A percentile compares a stretch with the other conserved stretches of the same genome.
Evolutionary conservation across 768 basidiomycete genomes (phyloP).

Genomic region (Filobasidium wieringae): DNA sequence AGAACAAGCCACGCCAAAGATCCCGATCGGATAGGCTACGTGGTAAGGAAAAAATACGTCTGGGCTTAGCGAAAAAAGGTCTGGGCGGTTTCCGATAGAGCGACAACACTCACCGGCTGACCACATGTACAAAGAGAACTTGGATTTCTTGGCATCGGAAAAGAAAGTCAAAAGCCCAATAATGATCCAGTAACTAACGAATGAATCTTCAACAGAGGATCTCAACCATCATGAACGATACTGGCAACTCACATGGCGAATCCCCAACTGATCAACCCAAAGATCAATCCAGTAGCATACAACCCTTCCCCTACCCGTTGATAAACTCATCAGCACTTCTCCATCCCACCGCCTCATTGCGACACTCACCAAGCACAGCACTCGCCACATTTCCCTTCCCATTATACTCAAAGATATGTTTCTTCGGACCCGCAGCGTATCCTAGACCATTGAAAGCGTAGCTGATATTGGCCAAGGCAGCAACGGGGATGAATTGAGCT

Average conservation of each 20-base stretch:
- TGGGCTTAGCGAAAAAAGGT: too few relatives aligned
- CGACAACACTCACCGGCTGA: background rate
- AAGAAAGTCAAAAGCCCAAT: slow-evolving; percentile 14
- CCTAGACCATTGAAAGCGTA: slow-evolving; percentile 12
- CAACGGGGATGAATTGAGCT: slow-evolving; percentile 17
- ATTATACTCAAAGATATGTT: slow-evolving; percentile 9
- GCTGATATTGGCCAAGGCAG: slow-evolving; percentile 14
- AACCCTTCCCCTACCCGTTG: slow-evolving; percentile 14
- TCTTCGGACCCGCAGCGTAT: slow-evolving; percentile 16
- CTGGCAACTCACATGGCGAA: slow-evolving; percentile 15
- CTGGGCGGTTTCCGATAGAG: background rate
- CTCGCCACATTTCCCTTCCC: slow-evolving; percentile 8
- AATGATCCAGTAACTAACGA: slow-evolving; percentile 18
- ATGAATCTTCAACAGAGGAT: background rate
- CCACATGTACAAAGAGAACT: slow-evolving; percentile 19
- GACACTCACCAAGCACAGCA: slow-evolving; percentile 2
- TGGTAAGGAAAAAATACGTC: too few relatives aligned
- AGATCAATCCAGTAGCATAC: slow-evolving; percentile 14
- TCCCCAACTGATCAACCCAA: slow-evolving; percentile 10
- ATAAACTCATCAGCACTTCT: background rate
- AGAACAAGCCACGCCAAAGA: slow-evolving; percentile 12
- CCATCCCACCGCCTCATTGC: background rate
- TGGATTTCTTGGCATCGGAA: slow-evolving; percentile 7
- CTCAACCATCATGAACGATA: too few relatives aligned
- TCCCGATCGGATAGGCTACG: slow-evolving; percentile 14